phyloP scores from a whole-genome alignment of 2,329 filamentous ascomycete genomes.

The Exophiala bonariae region DNA sequence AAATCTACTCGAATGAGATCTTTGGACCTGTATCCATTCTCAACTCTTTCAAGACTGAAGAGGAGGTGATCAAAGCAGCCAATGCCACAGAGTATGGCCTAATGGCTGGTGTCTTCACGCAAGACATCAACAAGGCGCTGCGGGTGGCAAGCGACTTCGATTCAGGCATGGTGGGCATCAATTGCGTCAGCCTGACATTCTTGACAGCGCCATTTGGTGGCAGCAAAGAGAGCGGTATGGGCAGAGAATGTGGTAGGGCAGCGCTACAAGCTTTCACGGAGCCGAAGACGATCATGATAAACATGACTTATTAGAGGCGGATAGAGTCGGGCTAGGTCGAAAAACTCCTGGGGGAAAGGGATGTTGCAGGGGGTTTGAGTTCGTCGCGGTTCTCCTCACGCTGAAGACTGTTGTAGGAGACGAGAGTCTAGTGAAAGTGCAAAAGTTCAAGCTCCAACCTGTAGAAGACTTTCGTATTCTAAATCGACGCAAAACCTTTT shows the following conservation, averaged over 20 bases:
- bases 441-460: too few species aligned
- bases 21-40: constrained; percentile 43
- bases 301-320: constrained; percentile 29
- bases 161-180: constrained; percentile 46
- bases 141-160: constrained; percentile 41
- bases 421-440: too few species aligned
- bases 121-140: constrained; percentile 38
- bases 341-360: too few species aligned
- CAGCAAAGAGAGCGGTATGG: constrained; percentile 50
- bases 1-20: constrained; percentile 39
- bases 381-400: too few species aligned
- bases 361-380: too few species aligned
- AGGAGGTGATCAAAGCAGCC: constrained; percentile 37
- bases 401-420: too few species aligned
- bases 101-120: constrained; percentile 41
- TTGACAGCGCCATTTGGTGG: constrained; percentile 40
- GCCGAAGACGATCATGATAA: constrained; percentile 39
- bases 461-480: too few species aligned
- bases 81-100: constrained; percentile 42
- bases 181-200: constrained; percentile 42
- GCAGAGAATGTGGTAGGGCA: constrained; percentile 45
- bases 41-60: constrained; percentile 36
- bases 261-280: constrained; percentile 39
- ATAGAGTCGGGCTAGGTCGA: too few species aligned
- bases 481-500: too few species aligned